Base-by-base conservation (phyloP, 2,329 filamentous ascomycete genomes). In the Ceratocystis colombiana region DNA sequence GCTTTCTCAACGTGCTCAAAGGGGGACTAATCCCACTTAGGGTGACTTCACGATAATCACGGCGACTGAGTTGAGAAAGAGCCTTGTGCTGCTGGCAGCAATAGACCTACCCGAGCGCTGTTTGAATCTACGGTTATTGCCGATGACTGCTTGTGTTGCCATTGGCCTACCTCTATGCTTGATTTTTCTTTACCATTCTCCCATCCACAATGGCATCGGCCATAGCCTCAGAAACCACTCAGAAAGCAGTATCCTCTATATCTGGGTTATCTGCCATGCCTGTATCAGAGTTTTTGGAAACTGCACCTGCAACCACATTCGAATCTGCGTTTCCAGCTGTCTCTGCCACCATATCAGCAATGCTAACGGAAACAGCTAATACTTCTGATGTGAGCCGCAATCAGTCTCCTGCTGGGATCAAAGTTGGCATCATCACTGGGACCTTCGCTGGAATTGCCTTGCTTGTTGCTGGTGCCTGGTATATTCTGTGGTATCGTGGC, bases 341-440 rank as follows among this genome's bases (percentile, higher is more conserved):
- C 53, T 12, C 33, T 37, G 30, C 25, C 25, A 17, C 53, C 4
- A 6, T 6, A 33, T 4, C 22, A 33, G 8, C 33, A 37, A 37
- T 12, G 0, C 8, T 37, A 37, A 3, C 10, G 10, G 33, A 37
- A 12, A 33, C 53, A 57, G 17, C 53, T 30, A 25, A 37, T 30
- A 8, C 53, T 33, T 17, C 53, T 30, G 53, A 33, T 22, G 22
- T 6, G 15, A 30, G 12, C 8, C 4, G 5, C 7, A 12, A 25
- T 30, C 12, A 17, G 15, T 4, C 53, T 33, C 33, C 75, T 2
- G 73, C 71, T 0, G 80, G 78, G 28, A 78, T 78, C 64, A 78
- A 78, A 45, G 77, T 76, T 20, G 80, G 80, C 55, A 80, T 82
- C 45, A 79, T 75, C 33, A 74, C 81, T 1, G 79, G 75, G 5